These are phyloP conservation scores for Cercospora zeina DNA, from an alignment of 2,329 filamentous ascomycete genomes.

Conservation along the genomic window DNA sequence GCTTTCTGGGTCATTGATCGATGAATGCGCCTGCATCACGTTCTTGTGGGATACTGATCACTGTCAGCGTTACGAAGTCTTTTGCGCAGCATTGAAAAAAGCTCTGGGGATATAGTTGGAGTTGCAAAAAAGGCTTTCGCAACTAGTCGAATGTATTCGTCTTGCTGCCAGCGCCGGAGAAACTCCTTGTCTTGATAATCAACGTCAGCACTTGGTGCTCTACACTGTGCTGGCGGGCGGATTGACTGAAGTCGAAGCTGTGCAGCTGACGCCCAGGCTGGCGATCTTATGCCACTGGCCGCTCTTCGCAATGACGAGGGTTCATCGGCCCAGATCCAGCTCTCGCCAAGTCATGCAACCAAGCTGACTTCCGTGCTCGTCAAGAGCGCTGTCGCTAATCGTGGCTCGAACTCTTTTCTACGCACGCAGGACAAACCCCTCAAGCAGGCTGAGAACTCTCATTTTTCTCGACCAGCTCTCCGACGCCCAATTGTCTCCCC, in stretches of 20 bases:
- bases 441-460: slow-evolving; percentile 23
- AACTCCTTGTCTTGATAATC: neutral
- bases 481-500: slow-evolving; percentile 75
- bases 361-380: neutral
- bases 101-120: neutral
- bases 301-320: neutral
- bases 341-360: neutral
- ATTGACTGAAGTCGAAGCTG: neutral
- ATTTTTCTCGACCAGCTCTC: slow-evolving; percentile 63
- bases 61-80: neutral
- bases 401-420: neutral
- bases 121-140: too few relatives aligned
- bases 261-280: neutral
- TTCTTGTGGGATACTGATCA: neutral
- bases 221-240: neutral
- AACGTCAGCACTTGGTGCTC: neutral
- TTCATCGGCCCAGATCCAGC: neutral
- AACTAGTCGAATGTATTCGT: neutral
- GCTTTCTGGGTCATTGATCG: neutral
- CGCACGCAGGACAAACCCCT: neutral
- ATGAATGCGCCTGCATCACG: neutral
- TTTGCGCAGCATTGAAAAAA: neutral
- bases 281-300: neutral
- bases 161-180: neutral
- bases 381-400: neutral